phyloP scores from a whole-genome alignment of 2,329 filamentous ascomycete genomes.

The Sodiomyces alkalinus region DNA sequence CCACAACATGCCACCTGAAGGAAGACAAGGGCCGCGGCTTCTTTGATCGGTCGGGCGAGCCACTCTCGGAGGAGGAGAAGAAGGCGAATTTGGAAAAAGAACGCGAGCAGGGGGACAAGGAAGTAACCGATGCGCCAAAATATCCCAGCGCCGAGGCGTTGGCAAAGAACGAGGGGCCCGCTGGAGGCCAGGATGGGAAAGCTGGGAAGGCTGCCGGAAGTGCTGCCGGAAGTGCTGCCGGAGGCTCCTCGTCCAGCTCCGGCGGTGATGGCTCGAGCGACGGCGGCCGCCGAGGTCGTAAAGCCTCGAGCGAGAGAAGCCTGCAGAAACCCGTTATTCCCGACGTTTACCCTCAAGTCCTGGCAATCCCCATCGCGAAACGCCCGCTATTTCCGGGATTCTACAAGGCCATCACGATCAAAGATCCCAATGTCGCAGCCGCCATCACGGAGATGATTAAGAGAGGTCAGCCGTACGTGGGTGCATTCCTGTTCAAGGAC shows the following conservation, averaged over 20 bases:
- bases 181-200: slow-evolving; percentile 34
- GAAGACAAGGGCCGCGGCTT: slow-evolving; percentile 29
- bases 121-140: slow-evolving; percentile 26
- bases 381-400: slow-evolving; percentile 92
- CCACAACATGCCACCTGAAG: slow-evolving; percentile 14
- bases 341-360: slow-evolving; percentile 92
- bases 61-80: slow-evolving; percentile 36
- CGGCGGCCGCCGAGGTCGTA: slow-evolving; percentile 57
- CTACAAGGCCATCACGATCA: slow-evolving; percentile 96
- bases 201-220: slow-evolving; percentile 17
- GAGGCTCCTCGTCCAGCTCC: slow-evolving; percentile 30
- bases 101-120: slow-evolving; percentile 26
- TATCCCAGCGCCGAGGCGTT: slow-evolving; percentile 27
- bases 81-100: slow-evolving; percentile 35
- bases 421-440: slow-evolving; percentile 76
- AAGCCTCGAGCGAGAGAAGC: slow-evolving; percentile 50
- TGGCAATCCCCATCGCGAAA: slow-evolving; percentile 91
- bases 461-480: slow-evolving; percentile 91
- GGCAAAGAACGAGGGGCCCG: slow-evolving; percentile 25
- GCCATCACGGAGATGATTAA: slow-evolving; percentile 96
- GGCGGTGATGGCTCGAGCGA: slow-evolving; percentile 37
- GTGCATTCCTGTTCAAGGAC: slow-evolving; percentile 93
- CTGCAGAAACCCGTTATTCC: slow-evolving; percentile 81
- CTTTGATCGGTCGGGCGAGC: slow-evolving; percentile 33
- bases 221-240: slow-evolving; percentile 38